Evolutionary conservation across 2,329 filamentous ascomycete species (phyloP).

Genomic region (Nemania abortiva): DNA sequence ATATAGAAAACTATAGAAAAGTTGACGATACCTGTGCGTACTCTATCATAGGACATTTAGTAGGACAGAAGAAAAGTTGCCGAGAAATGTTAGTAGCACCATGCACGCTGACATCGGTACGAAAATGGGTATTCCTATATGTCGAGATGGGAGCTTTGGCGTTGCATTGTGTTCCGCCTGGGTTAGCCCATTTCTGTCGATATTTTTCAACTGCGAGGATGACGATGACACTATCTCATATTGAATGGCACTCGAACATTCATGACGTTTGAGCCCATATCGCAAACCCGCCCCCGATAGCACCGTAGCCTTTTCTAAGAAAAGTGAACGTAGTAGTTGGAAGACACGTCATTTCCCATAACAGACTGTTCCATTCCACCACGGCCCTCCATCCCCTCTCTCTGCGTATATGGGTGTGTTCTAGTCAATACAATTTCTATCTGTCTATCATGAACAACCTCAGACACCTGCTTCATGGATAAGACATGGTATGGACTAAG

Average conservation of each 20-base stretch:
- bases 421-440: background rate
- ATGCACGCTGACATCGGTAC: background rate
- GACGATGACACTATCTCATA: background rate
- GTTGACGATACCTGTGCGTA: background rate
- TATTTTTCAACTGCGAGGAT: background rate
- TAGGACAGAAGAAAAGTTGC: background rate
- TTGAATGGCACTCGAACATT: constrained; percentile 5
- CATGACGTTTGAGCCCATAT: background rate
- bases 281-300: background rate
- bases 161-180: constrained; percentile 1
- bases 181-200: constrained; percentile 3
- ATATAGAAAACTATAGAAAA: background rate
- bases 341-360: background rate
- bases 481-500: background rate
- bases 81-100: background rate
- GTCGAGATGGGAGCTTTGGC: background rate
- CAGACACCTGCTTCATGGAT: constrained; percentile 1
- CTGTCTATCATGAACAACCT: background rate
- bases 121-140: constrained; percentile 11
- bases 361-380: background rate
- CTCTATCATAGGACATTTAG: background rate
- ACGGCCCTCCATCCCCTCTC: background rate
- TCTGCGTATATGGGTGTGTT: background rate
- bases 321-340: background rate
- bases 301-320: background rate